Conservation (phyloP, 768 basidiomycete genomes). For the Daedaleopsis sinensis region DNA sequence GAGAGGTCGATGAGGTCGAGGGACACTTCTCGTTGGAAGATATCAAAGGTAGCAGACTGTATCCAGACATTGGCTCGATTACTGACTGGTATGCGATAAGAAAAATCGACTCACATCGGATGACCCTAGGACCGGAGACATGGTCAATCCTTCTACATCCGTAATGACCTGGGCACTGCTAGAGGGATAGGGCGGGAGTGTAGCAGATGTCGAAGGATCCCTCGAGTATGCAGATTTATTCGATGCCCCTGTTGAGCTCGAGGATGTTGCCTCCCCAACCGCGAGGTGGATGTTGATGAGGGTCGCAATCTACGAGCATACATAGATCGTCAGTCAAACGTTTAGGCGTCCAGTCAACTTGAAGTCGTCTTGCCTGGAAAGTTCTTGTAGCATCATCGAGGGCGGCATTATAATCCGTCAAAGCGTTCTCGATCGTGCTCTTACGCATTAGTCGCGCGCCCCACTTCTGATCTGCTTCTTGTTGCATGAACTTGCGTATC, state of each 20-base stretch:
- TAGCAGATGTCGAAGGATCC: background rate
- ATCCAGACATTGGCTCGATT: too few relatives aligned
- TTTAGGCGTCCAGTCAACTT: too few relatives aligned
- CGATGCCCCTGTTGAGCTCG: constrained; percentile 3
- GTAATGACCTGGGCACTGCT: background rate
- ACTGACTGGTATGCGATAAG: too few relatives aligned
- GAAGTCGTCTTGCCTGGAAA: constrained; percentile 51
- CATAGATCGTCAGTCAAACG: too few relatives aligned
- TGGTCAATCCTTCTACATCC: constrained; percentile 2
- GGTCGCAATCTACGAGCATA: constrained; percentile 41
- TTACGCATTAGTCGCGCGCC: constrained; percentile 43
- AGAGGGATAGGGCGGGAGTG: constrained; percentile 1
- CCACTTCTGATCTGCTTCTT: constrained; percentile 45
- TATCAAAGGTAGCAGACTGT: background rate
- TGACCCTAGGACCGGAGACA: constrained; percentile 5
- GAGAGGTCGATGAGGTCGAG: constrained; percentile 1
- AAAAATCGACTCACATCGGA: background rate
- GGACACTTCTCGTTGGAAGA: background rate
- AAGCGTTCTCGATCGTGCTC: constrained; percentile 41
- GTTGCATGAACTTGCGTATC: constrained; percentile 44
- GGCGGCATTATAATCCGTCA: constrained; percentile 35
- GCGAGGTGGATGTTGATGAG: constrained; percentile 51
- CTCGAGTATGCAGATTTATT: background rate
- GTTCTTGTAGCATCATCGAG: constrained; percentile 49
- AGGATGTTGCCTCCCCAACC: constrained; percentile 26